Percentiles rank a stretch among this genome's conserved stretches.
Evolutionary conservation across 1,284 basidiomycete genomes (phyloP).

Genomic region (Ustilago hordei): DNA sequence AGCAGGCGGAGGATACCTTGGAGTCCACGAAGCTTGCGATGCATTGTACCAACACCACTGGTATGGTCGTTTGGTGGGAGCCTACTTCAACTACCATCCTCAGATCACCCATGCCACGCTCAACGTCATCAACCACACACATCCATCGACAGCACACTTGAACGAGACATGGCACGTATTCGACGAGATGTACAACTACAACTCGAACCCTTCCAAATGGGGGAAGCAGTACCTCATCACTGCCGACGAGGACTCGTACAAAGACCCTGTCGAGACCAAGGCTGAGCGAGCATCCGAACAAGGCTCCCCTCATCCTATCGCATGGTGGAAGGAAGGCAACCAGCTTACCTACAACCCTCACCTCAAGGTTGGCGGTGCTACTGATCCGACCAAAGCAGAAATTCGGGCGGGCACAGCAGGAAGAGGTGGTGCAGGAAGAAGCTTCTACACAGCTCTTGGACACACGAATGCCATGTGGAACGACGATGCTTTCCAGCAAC

Average conservation of each 20-base stretch:
- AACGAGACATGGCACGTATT: conserved; percentile 50
- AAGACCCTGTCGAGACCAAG: conserved; percentile 41
- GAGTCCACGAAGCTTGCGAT: conserved; percentile 61
- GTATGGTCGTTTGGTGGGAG: conserved; percentile 59
- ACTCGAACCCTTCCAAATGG: conserved; percentile 47
- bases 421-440: conserved; percentile 49
- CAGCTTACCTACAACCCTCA: conserved; percentile 48
- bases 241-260: conserved; percentile 48
- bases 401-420: conserved; percentile 46
- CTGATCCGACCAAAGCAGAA: conserved; percentile 48
- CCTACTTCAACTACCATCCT: conserved; percentile 60
- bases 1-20: conserved; percentile 60
- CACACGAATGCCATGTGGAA: conserved; percentile 56
- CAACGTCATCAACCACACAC: conserved; percentile 46
- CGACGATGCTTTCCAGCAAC: conserved; percentile 47
- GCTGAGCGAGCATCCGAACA: conserved; percentile 38
- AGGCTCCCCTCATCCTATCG: conserved; percentile 58
- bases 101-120: conserved; percentile 44
- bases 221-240: conserved; percentile 55
- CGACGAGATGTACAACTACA: conserved; percentile 63
- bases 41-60: conserved; percentile 52
- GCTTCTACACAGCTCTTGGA: conserved; percentile 58
- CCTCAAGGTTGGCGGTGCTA: conserved; percentile 50
- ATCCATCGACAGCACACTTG: conserved; percentile 56
- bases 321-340: conserved; percentile 61